Evolutionary conservation across 345 rosid genomes (phyloP).

Genomic region (Eucalyptus pumila): DNA sequence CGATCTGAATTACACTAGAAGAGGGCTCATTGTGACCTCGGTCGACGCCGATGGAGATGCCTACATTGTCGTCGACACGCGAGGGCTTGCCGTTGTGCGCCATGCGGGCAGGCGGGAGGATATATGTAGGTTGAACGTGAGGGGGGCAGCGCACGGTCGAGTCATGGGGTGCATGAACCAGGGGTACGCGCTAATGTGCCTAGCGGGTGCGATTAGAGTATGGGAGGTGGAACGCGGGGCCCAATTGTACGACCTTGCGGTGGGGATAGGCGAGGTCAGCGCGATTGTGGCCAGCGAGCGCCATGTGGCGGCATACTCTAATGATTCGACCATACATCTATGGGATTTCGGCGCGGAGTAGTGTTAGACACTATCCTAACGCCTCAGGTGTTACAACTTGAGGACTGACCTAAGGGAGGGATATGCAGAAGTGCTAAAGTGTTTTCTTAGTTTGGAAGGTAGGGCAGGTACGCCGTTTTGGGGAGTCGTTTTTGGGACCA

Average conservation of each 20-base stretch:
- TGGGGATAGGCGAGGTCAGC: conserved; percentile 39
- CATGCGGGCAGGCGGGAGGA: conserved; percentile 19
- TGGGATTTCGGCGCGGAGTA: conserved; percentile 83
- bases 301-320: conserved; percentile 62
- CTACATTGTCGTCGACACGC: conserved; percentile 35
- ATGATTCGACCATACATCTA: conserved; percentile 37
- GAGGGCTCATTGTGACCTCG: conserved; percentile 37
- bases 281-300: conserved; percentile 58
- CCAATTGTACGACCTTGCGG: conserved; percentile 28
- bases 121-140: conserved; percentile 37
- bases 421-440: not conserved
- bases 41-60: conserved; percentile 32
- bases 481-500: not conserved
- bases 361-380: not conserved
- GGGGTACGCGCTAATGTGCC: conserved; percentile 56
- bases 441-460: not conserved
- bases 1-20: conserved; percentile 11
- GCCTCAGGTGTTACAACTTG: not conserved
- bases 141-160: conserved; percentile 4
- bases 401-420: not conserved
- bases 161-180: conserved; percentile 60
- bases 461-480: not conserved
- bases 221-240: conserved; percentile 46
- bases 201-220: conserved; percentile 45
- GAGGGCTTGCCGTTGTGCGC: conserved; percentile 54